Percentiles rank a stretch among this genome's conserved stretches.
Evolutionary conservation across 1,284 basidiomycete species (phyloP).

Genomic region (Cutaneotrichosporon spelunceum): DNA sequence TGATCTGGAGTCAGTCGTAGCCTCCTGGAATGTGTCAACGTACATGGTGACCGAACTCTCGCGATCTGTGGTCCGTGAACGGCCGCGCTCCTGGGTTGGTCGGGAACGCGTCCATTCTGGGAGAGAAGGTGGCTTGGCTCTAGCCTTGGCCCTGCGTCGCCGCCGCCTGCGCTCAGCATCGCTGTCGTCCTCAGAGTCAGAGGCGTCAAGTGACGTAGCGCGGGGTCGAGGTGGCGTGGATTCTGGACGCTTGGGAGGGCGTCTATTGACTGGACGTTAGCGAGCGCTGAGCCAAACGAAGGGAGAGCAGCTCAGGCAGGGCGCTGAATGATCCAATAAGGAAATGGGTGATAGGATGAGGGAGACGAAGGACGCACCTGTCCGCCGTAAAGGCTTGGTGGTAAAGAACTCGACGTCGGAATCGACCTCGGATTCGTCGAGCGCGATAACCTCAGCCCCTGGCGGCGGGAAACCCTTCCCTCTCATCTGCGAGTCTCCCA

Average conservation of each 20-base stretch:
- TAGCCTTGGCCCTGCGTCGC: background rate
- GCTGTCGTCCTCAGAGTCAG: slow-evolving; percentile 8
- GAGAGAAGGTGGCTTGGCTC: slow-evolving; percentile 6
- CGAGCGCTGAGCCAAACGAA: background rate
- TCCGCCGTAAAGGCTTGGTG: slow-evolving; percentile 13
- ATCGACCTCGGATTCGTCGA: slow-evolving; percentile 21
- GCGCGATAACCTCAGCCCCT: slow-evolving; percentile 6
- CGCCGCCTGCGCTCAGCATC: background rate
- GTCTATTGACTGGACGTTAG: background rate
- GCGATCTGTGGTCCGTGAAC: background rate
- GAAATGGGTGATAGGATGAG: background rate
- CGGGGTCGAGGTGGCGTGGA: background rate
- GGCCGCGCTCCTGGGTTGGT: background rate
- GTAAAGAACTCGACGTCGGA: slow-evolving; percentile 38
- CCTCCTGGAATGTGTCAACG: background rate
- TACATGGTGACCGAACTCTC: slow-evolving; percentile 8
- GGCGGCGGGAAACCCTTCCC: slow-evolving; percentile 6
- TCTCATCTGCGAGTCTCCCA: slow-evolving; percentile 23
- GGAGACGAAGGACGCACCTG: background rate
- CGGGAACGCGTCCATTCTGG: slow-evolving; percentile 15
- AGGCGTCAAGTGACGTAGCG: background rate
- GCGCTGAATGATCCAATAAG: background rate
- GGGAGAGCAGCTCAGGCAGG: background rate
- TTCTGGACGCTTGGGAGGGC: background rate
- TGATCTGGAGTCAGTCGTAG: slow-evolving; percentile 1